Evolutionary conservation across 257 asterid species (phyloP), one percentile per base, ranked within the genome.

Genomic region (Petunia secreta): DNA sequence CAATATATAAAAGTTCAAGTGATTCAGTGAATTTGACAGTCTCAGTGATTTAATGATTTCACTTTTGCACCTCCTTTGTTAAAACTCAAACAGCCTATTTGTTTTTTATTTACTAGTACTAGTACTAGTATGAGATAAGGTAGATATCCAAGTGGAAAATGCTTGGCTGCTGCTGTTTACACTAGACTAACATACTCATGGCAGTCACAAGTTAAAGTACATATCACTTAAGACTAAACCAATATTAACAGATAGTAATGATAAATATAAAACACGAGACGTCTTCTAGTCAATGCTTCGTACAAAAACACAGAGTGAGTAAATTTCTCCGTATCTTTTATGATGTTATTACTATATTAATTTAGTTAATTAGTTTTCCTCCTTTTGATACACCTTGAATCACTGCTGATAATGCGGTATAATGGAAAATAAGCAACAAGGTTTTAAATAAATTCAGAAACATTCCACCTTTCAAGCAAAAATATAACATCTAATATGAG

Each of bases 1-100:
- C 59, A 5, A 77, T 77, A 59, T 59, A 77, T 77, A 5, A 54
- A 55, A 59, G 55, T 3, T 25, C 25, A 41, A 40, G 80, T 41
- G 78, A 73, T 73, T 73, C 78, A 73, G 50, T 6, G 58, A 71
- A 34, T 2, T 71, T 25, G 8, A 16, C 1, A 1, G 14, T 44
- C 2, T 7, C 16, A 9, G 16, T 16, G 10, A 15, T 57, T 5
- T 57, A 57, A 8, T 15, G 7, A 14, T 57, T 57, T 15, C 16
- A 14, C 8, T 57, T 0, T 57, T 15, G 14, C 7, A 2, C 5
- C 7, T 15, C 63, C 6, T 4, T 57, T 15, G 8, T 15, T 55
- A 14, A 5, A 1, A 55, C 6, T 3, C 1, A 4, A 54, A 4
- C 60, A 55, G 57, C 11, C 3, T 52, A 57, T 14, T 55, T 55